Percentiles rank a stretch among this genome's conserved stretches.
These are phyloP conservation scores for Zymoseptoria ardabiliae DNA, from an alignment of 2,329 filamentous ascomycete species.

Conservation along the genomic window DNA sequence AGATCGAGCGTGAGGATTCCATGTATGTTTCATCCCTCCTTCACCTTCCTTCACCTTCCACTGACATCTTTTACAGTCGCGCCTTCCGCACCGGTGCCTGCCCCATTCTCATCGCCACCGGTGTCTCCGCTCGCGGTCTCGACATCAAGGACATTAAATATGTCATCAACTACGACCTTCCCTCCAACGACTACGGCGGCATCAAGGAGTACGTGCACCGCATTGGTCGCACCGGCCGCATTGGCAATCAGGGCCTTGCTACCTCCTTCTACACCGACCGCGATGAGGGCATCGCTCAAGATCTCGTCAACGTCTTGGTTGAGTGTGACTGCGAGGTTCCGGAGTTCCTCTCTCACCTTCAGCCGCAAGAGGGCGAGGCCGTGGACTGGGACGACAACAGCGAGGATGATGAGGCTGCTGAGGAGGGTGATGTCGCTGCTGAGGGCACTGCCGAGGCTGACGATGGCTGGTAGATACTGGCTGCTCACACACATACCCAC, in stretches of 20 bases:
- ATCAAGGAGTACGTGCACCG: constrained; percentile 92
- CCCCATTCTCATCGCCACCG: constrained; percentile 80
- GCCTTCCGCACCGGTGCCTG: constrained; percentile 67
- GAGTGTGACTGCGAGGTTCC: constrained; percentile 74
- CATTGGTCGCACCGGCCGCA: constrained; percentile 91
- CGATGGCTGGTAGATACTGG: constrained; percentile 7
- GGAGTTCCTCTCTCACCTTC: constrained; percentile 64
- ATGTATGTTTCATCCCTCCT: constrained; percentile 48
- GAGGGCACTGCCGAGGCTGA: constrained; percentile 14
- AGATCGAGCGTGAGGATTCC: constrained; percentile 85
- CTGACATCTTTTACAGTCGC: constrained; percentile 40
- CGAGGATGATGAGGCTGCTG: constrained; percentile 33
- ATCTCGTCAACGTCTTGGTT: constrained; percentile 71
- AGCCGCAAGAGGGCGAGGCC: constrained; percentile 49
- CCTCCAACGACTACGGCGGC: constrained; percentile 66
- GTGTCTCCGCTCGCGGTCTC: constrained; percentile 78
- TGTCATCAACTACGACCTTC: constrained; percentile 90
- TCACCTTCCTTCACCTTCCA: neutral
- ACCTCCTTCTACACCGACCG: constrained; percentile 81
- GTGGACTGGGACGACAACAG: constrained; percentile 50
- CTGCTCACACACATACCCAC: neutral
- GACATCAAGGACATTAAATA: constrained; percentile 83
- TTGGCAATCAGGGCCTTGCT: constrained; percentile 77
- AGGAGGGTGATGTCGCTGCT: constrained; percentile 6
- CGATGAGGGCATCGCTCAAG: constrained; percentile 64